Conservation (phyloP, 2,329 filamentous ascomycete genomes). For the Aureobasidium mangrovei region DNA sequence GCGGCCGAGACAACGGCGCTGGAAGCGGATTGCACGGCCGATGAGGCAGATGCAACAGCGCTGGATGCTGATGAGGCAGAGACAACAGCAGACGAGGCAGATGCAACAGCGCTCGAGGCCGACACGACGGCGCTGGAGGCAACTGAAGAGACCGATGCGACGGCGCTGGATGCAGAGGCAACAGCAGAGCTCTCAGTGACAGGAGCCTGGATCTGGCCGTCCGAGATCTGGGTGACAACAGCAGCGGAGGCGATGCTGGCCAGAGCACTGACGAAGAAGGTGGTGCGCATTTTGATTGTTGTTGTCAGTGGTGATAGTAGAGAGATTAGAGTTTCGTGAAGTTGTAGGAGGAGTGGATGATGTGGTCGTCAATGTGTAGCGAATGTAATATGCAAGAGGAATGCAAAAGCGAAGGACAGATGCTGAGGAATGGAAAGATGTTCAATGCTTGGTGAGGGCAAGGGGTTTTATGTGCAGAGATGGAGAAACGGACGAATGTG, state of each 20-base stretch:
- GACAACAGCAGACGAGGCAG: slow-evolving; percentile 2
- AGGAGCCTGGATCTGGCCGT: slow-evolving; percentile 16
- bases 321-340: slow-evolving; percentile 5
- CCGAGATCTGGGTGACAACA: slow-evolving; percentile 16
- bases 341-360: background rate
- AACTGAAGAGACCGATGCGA: background rate
- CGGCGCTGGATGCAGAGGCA: background rate
- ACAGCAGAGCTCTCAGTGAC: background rate
- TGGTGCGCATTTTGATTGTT: slow-evolving; percentile 16
- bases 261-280: slow-evolving; percentile 12
- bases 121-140: background rate
- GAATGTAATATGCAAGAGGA: slow-evolving; percentile 12
- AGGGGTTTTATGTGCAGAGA: slow-evolving; percentile 8
- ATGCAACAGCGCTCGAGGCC: slow-evolving; percentile 1
- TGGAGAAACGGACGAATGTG: slow-evolving; percentile 2
- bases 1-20: background rate
- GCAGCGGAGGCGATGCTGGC: slow-evolving; percentile 13
- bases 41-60: background rate
- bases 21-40: background rate
- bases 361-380: background rate
- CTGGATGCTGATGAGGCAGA: slow-evolving; percentile 2
- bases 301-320: background rate
- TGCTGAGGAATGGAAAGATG: slow-evolving; percentile 1
- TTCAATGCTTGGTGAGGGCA: background rate
- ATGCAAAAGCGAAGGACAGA: slow-evolving; percentile 7